Percentiles rank a stretch among this genome's conserved stretches.
Conservation (phyloP, 176 grass and related monocot genomes). For the Oryza meyeriana region DNA sequence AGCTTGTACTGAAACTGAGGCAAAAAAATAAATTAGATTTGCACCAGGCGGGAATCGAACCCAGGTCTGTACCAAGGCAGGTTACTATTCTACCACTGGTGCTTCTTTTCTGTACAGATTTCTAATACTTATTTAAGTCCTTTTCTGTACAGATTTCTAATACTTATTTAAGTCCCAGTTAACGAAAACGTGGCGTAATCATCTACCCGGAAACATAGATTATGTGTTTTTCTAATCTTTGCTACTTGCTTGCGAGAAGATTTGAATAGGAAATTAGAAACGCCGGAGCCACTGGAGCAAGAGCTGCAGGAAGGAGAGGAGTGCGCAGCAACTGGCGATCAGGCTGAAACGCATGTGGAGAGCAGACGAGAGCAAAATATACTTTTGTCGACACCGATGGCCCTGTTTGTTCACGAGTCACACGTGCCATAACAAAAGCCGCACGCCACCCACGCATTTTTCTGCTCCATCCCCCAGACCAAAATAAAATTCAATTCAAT, state of each 20-base stretch:
- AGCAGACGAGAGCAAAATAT: too few relatives aligned
- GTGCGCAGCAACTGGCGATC: neutral
- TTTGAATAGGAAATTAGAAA: neutral
- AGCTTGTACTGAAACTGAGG: neutral
- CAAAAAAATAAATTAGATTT: neutral
- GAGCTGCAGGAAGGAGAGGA: neutral
- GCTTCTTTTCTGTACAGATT: neutral
- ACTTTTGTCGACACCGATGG: slow-evolving; percentile 23
- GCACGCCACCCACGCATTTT: slow-evolving; percentile 28
- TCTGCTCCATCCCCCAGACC: neutral
- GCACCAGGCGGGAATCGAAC: slow-evolving; percentile 61
- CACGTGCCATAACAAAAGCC: slow-evolving; percentile 32
- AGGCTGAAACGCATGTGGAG: neutral
- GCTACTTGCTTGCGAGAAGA: neutral
- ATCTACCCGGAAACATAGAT: neutral
- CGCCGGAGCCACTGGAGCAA: neutral
- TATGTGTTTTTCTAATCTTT: neutral
- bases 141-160: neutral
- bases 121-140: neutral
- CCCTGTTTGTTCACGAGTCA: slow-evolving; percentile 20
- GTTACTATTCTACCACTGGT: slow-evolving; percentile 84
- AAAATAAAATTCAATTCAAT: neutral
- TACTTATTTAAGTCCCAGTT: neutral
- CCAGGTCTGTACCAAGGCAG: slow-evolving; percentile 76
- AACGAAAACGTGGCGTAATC: neutral